Evolutionary conservation across 2,329 filamentous ascomycete species (phyloP).

Genomic region (Talaromyces marneffei): DNA sequence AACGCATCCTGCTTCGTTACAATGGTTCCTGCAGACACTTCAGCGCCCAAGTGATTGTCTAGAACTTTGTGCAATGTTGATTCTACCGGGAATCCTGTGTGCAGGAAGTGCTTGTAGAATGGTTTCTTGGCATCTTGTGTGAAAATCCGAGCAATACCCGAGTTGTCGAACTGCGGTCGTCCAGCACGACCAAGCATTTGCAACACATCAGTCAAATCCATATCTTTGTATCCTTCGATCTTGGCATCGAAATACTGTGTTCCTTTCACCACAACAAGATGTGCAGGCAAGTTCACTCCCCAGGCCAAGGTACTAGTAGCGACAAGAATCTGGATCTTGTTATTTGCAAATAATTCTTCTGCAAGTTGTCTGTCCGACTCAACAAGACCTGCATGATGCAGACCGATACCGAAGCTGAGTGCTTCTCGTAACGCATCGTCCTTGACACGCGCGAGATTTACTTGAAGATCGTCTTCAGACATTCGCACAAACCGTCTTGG

Average conservation of each 20-base stretch:
- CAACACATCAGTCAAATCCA: slow-evolving; percentile 95
- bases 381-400: slow-evolving; percentile 94
- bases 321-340: slow-evolving; percentile 95
- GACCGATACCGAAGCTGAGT: slow-evolving; percentile 92
- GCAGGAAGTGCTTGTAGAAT: slow-evolving; percentile 98
- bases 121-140: slow-evolving; percentile 97
- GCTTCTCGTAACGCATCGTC: slow-evolving; percentile 89
- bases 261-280: slow-evolving; percentile 94
- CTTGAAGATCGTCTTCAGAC: slow-evolving; percentile 86
- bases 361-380: slow-evolving; percentile 87
- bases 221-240: slow-evolving; percentile 94
- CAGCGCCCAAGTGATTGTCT: slow-evolving; percentile 93
- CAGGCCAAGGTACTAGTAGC: slow-evolving; percentile 95
- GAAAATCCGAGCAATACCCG: slow-evolving; percentile 93
- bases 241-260: slow-evolving; percentile 98
- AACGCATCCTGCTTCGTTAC: slow-evolving; percentile 92
- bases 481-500: slow-evolving; percentile 87
- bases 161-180: slow-evolving; percentile 91
- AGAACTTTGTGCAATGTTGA: slow-evolving; percentile 93
- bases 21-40: slow-evolving; percentile 89
- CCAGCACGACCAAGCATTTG: slow-evolving; percentile 97
- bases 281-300: slow-evolving; percentile 96
- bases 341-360: slow-evolving; percentile 92
- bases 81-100: slow-evolving; percentile 96
- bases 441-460: slow-evolving; percentile 84